These are phyloP conservation scores for Scenedesmus sp. DNA, from an alignment of 163 green algal genomes.

Conservation along the genomic window DNA sequence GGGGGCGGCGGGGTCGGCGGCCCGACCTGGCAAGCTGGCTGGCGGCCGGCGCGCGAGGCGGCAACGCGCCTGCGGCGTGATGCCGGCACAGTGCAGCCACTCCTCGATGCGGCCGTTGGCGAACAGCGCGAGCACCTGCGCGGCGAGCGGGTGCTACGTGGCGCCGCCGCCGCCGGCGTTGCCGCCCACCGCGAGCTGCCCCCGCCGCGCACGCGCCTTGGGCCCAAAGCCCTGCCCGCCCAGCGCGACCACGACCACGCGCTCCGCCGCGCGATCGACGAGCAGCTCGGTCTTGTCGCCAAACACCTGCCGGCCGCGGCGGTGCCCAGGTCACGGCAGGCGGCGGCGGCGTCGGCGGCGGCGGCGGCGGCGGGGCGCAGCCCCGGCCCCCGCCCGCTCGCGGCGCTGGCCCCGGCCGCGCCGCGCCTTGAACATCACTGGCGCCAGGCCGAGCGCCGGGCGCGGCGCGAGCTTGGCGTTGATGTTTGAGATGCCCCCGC, in stretches of 20 bases:
- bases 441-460: conserved; percentile 19
- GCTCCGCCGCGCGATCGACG: conserved; percentile 82
- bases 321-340: no score
- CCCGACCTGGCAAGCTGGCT: no score
- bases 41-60: no score
- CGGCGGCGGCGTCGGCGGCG: no score
- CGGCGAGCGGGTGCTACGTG: no score
- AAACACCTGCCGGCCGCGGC: no score
- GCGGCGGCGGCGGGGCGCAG: no score
- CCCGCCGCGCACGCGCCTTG: conserved; percentile 66
- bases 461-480: conserved; percentile 70
- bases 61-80: no score
- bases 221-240: conserved; percentile 86
- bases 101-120: conserved; percentile 85
- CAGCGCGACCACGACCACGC: conserved; percentile 64
- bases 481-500: conserved; percentile 89
- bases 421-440: conserved; percentile 49
- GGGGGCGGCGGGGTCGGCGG: no score
- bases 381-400: no score
- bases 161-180: neutral
- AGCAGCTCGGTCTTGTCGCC: conserved; percentile 89
- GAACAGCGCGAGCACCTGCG: conserved; percentile 84
- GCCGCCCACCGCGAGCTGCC: neutral
- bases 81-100: conserved; percentile 74
- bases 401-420: no score